phyloP scores from a whole-genome alignment of 2,329 filamentous ascomycete species.

The Alternaria viburni region DNA sequence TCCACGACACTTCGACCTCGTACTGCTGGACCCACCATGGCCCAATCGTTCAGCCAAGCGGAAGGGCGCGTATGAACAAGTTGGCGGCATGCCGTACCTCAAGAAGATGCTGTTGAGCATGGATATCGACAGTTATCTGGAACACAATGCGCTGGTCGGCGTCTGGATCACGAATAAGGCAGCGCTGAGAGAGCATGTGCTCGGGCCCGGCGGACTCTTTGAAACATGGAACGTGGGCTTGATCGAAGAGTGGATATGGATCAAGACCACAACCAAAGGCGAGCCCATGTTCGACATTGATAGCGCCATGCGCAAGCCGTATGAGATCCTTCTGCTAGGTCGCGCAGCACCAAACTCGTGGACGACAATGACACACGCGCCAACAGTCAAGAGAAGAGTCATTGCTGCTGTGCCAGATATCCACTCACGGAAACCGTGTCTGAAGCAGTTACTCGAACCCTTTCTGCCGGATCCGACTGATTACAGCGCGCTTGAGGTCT shows the following conservation, averaged over 20 bases:
- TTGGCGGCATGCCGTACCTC: conserved; percentile 56
- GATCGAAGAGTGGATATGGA: conserved; percentile 77
- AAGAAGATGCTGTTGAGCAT: conserved; percentile 48
- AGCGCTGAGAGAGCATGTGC: conserved; percentile 59
- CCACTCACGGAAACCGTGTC: conserved; percentile 79
- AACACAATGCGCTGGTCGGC: conserved; percentile 60
- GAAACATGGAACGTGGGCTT: conserved; percentile 69
- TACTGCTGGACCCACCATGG: conserved; percentile 81
- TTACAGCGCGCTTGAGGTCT: conserved; percentile 73
- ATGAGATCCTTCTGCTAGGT: conserved; percentile 74
- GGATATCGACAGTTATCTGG: conserved; percentile 54
- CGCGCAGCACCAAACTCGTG: conserved; percentile 41
- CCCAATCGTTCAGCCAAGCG: conserved; percentile 76
- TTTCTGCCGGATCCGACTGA: conserved; percentile 54
- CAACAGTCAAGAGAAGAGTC: conserved; percentile 58
- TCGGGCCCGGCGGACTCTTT: conserved; percentile 67
- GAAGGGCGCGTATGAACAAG: conserved; percentile 59
- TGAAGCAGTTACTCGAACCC: conserved; percentile 66
- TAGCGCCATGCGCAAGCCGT: conserved; percentile 73
- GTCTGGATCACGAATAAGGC: conserved; percentile 81
- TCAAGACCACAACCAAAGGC: conserved; percentile 72
- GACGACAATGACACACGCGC: conserved; percentile 27
- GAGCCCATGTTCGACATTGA: conserved; percentile 69
- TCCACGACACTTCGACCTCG: conserved; percentile 65
- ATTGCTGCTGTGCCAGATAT: conserved; percentile 75